These are phyloP conservation scores for Diversispora epigaea DNA, from an alignment of 192 early-diverging fungal species.

Conservation along the genomic window DNA sequence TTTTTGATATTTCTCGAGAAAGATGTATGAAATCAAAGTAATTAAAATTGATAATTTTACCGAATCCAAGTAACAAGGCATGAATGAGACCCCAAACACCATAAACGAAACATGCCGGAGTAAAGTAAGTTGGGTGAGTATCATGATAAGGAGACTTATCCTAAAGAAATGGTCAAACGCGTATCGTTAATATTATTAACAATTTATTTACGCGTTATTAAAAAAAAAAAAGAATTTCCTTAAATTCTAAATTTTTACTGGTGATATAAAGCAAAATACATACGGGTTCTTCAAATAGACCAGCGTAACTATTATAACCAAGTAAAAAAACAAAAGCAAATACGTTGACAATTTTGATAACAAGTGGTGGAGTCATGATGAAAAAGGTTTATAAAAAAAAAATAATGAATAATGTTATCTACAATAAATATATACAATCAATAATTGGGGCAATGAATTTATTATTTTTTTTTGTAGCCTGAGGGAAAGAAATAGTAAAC, in stretches of 20 bases:
- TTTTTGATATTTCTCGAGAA: too few relatives aligned
- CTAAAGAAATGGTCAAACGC: not conserved
- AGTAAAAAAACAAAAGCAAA: not conserved
- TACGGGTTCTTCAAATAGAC: not conserved
- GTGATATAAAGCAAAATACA: not conserved
- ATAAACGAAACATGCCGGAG: conserved; percentile 62
- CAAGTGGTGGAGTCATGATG: not conserved
- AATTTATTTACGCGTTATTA: not conserved
- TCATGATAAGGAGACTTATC: conserved; percentile 38
- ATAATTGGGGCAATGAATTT: too few relatives aligned
- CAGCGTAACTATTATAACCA: not conserved
- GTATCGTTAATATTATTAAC: not conserved
- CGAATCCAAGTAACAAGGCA: conserved; percentile 60
- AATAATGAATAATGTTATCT: not conserved
- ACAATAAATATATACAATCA: too few relatives aligned
- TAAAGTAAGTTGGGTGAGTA: conserved; percentile 60
- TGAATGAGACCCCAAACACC: conserved; percentile 65
- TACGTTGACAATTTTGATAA: not conserved
- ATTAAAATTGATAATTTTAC: not conserved
- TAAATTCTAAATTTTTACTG: too few relatives aligned
- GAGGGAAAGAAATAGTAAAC: too few relatives aligned
- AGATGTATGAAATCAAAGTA: too few relatives aligned
- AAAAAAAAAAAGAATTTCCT: not conserved
- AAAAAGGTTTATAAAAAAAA: not conserved
- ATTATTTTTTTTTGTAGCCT: too few relatives aligned